Conservation (phyloP, 2,329 filamentous ascomycete species). For the Penicillium aurantiogriseum region DNA sequence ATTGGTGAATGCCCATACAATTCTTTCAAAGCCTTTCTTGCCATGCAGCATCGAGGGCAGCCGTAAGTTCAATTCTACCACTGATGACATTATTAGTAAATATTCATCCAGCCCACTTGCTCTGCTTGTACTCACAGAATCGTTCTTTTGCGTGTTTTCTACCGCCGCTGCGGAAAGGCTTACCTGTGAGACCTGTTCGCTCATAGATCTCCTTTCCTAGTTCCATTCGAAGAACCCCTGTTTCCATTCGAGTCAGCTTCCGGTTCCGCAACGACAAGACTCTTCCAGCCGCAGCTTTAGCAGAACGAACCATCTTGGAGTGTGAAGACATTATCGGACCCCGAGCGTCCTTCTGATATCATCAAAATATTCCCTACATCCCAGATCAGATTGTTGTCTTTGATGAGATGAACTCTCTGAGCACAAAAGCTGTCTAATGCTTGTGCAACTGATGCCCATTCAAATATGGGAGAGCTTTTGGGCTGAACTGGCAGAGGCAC, state of each 20-base stretch:
- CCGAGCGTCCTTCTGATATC: constrained; percentile 73
- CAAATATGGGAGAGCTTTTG: background rate
- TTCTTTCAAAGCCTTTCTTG: constrained; percentile 76
- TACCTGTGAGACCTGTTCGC: constrained; percentile 74
- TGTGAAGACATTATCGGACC: constrained; percentile 69
- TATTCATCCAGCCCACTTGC: background rate
- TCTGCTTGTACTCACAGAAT: constrained; percentile 60
- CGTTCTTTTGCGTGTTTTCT: constrained; percentile 66
- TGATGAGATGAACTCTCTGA: background rate
- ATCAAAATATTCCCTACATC: constrained; percentile 70
- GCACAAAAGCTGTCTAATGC: background rate
- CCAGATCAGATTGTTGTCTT: background rate
- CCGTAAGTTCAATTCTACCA: constrained; percentile 73
- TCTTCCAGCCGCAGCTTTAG: background rate
- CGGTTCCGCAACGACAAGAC: background rate
- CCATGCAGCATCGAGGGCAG: constrained; percentile 74
- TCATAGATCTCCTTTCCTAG: constrained; percentile 82
- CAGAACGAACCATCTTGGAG: constrained; percentile 62
- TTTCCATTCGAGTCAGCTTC: background rate
- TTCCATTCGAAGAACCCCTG: constrained; percentile 71
- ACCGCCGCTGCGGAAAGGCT: constrained; percentile 58
- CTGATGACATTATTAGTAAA: constrained; percentile 46
- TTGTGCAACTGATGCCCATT: background rate
- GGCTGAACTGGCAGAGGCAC: background rate
- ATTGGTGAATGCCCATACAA: constrained; percentile 75